phyloP scores from a whole-genome alignment of 805 yeast species.

The Cyberlindnera galapagoensis region DNA sequence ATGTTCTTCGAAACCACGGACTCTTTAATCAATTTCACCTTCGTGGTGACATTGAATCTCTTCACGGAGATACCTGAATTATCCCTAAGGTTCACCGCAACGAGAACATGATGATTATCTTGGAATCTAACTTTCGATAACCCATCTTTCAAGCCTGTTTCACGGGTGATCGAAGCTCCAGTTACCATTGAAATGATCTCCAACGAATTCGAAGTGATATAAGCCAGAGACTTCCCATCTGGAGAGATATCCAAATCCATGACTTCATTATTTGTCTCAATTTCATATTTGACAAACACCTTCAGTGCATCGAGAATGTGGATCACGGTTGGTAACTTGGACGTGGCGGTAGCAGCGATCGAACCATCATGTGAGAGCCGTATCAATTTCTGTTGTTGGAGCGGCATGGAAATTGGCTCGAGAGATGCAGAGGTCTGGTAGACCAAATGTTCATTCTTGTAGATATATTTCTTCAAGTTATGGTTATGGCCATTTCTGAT shows the following conservation, averaged over 20 bases:
- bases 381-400: constrained; percentile 53
- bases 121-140: constrained; percentile 32
- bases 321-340: constrained; percentile 59
- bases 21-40: constrained; percentile 14
- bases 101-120: constrained; percentile 15
- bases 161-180: constrained; percentile 29
- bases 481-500: constrained; percentile 53
- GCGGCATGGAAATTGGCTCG: constrained; percentile 31
- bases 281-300: constrained; percentile 49
- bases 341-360: constrained; percentile 66
- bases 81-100: constrained; percentile 11
- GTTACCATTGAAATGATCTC: constrained; percentile 36
- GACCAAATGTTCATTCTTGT: constrained; percentile 61
- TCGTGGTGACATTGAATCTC: constrained; percentile 13
- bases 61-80: constrained; percentile 14
- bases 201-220: constrained; percentile 52
- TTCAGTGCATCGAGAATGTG: constrained; percentile 55
- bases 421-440: constrained; percentile 60
- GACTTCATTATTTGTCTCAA: constrained; percentile 50
- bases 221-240: constrained; percentile 61
- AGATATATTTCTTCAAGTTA: constrained; percentile 66
- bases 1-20: constrained; percentile 17
- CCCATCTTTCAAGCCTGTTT: constrained; percentile 28
- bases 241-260: constrained; percentile 67
- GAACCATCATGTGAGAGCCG: constrained; percentile 50